Evolutionary conservation across 192 early-diverging fungal species (phyloP), one percentile per base, ranked within the genome.

Genomic region (Backusella psychrophila): DNA sequence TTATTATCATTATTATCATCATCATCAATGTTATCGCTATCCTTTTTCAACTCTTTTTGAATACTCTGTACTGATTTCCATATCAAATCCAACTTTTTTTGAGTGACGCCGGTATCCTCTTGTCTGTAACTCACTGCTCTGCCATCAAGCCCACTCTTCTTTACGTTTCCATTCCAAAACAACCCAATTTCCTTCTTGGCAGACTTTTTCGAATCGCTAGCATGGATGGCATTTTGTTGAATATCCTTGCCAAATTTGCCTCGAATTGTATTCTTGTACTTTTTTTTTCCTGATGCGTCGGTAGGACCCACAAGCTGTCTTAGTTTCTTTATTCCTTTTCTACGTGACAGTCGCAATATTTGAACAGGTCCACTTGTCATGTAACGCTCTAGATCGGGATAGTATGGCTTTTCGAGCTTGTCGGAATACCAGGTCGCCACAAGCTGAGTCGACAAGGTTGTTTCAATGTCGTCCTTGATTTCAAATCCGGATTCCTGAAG

Each of bases 161-260:
- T 29, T 19, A 49, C 19, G 12, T 63, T 63, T 23, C 23, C 56
- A 29, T 63, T 29, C 56, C 56, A 63, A 63, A 39, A 23, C 11
- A 69, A 14, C 21, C 35, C 34, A 21, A 69, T 69, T 41, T 69
- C 68, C 21, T 38, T 69, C 21, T 69, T 36, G 8, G 68, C 68
- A 3, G 68, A 69, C 36, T 69, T n/a, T 23, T 69, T 38, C 21
- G 89, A 89, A 42, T 88, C 88, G 63, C 86, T 88, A 42, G 86
- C 89, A 74, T 90, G 88, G 0, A 87, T 85, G 15, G 87, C 88
- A 78, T 90, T 90, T 41, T 80, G 79, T 19, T 75, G 77, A 34
- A 79, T 75, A 44, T 69, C 72, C 6, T 82, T 71, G 35, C 89
- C 89, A 76, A 84, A 76, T 75, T 75, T 44, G 59, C 88, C 88